Conservation (phyloP, 192 early-diverging fungal species). For the Coemansia erecta region DNA sequence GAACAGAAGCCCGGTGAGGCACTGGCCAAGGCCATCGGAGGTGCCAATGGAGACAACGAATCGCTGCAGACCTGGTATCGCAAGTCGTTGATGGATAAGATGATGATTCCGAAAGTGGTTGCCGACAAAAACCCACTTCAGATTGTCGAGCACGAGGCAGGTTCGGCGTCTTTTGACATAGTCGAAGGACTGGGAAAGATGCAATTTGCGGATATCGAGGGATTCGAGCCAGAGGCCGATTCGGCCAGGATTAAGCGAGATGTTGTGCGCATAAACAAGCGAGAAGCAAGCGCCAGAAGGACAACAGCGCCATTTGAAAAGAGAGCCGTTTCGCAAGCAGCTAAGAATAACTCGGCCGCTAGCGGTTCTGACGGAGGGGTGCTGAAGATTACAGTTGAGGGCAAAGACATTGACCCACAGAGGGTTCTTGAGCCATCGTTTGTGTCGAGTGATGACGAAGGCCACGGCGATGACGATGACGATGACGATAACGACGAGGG, state of each 20-base stretch:
- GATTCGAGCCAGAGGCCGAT: conserved; percentile 39
- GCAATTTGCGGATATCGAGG: conserved; percentile 51
- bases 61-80: conserved; percentile 25
- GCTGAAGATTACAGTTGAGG: neutral
- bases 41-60: neutral
- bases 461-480: conserved; percentile 4
- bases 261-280: conserved; percentile 5
- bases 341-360: neutral
- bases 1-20: neutral
- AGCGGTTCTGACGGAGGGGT: neutral
- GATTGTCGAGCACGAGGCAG: conserved; percentile 32
- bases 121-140: conserved; percentile 23
- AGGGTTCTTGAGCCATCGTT: neutral
- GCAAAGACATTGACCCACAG: conserved; percentile 4
- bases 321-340: neutral
- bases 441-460: conserved; percentile 5
- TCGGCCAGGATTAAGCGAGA: conserved; percentile 22
- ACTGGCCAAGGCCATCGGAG: neutral
- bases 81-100: conserved; percentile 30
- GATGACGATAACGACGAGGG: conserved; percentile 2
- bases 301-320: neutral
- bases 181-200: conserved; percentile 20
- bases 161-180: conserved; percentile 8
- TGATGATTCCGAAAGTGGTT: conserved; percentile 29
- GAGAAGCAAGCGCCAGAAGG: neutral